Evolutionary conservation across 305 asterid species (phyloP).

Genomic region (Salvia sclarea): DNA sequence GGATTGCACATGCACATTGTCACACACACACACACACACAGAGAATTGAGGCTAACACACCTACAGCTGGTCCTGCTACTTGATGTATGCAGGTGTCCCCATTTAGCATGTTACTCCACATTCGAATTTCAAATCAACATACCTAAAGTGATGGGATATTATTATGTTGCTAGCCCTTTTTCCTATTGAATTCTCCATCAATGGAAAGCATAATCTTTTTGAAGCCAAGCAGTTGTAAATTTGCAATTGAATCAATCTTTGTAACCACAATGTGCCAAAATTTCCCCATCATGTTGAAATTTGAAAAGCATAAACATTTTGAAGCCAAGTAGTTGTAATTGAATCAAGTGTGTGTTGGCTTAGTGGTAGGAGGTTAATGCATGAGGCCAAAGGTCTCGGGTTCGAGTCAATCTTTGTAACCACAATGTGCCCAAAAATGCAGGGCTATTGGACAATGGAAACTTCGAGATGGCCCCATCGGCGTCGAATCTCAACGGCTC

Average conservation of each 20-base stretch:
- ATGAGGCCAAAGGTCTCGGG: no score
- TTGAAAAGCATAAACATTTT: no score
- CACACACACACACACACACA: not conserved
- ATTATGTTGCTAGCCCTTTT: not conserved
- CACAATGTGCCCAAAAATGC: constrained; percentile 46
- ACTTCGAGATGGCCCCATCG: constrained; percentile 68
- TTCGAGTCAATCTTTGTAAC: no score
- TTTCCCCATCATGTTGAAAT: no score
- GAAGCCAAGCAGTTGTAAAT: no score
- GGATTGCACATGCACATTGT: constrained; percentile 36
- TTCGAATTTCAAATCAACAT: constrained; percentile 8
- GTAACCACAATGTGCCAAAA: constrained; percentile 47
- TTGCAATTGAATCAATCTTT: no score
- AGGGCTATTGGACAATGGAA: constrained; percentile 85
- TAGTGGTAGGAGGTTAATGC: no score
- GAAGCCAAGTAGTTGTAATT: no score
- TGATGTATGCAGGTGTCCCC: constrained; percentile 34
- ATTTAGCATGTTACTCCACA: constrained; percentile 31
- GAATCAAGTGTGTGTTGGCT: no score
- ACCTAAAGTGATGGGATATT: constrained; percentile 1
- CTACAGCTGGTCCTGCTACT: constrained; percentile 32
- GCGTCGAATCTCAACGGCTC: constrained; percentile 68
- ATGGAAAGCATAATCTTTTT: no score
- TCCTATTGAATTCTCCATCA: no score
- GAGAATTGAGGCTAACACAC: constrained; percentile 21